Percentiles rank a stretch among this genome's conserved stretches.
These are phyloP conservation scores for Trichosporon asahii DNA, from an alignment of 1,284 basidiomycete genomes.

Conservation along the genomic window DNA sequence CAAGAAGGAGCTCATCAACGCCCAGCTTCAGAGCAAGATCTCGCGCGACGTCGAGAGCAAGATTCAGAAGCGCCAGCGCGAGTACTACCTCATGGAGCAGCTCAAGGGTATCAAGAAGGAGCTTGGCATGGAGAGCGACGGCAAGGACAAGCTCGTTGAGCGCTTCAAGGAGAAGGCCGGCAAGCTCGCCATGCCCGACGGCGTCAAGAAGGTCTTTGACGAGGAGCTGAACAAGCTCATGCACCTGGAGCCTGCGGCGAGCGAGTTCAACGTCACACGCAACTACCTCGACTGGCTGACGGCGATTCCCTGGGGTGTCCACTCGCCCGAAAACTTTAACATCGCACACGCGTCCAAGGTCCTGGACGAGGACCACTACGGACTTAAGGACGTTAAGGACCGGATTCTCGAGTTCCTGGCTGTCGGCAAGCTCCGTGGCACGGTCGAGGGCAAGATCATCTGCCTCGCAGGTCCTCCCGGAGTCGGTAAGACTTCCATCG, in stretches of 20 bases:
- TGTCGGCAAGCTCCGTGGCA: slow-evolving; percentile 92
- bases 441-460: slow-evolving; percentile 97
- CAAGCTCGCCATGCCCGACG: slow-evolving; percentile 85
- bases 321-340: slow-evolving; percentile 90
- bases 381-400: slow-evolving; percentile 91
- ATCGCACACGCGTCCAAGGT: slow-evolving; percentile 80
- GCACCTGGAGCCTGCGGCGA: slow-evolving; percentile 85
- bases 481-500: slow-evolving; percentile 92
- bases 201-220: slow-evolving; percentile 90
- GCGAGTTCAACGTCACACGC: slow-evolving; percentile 92
- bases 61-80: slow-evolving; percentile 93
- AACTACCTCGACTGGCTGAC: slow-evolving; percentile 97
- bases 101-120: slow-evolving; percentile 99
- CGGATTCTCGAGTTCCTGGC: slow-evolving; percentile 98
- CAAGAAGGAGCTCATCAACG: slow-evolving; percentile 98
- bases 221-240: slow-evolving; percentile 92
- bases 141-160: slow-evolving; percentile 95
- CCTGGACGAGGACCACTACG: slow-evolving; percentile 95
- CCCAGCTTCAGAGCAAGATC: slow-evolving; percentile 91
- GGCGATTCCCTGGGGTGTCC: slow-evolving; percentile 93
- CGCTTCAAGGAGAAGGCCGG: slow-evolving; percentile 91
- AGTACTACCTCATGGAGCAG: slow-evolving; percentile 98
- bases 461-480: slow-evolving; percentile 95
- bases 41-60: slow-evolving; percentile 91
- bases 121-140: slow-evolving; percentile 85